phyloP scores from a whole-genome alignment of 495 filamentous ascomycete species.

The Friedmanniomyces endolithicus region DNA sequence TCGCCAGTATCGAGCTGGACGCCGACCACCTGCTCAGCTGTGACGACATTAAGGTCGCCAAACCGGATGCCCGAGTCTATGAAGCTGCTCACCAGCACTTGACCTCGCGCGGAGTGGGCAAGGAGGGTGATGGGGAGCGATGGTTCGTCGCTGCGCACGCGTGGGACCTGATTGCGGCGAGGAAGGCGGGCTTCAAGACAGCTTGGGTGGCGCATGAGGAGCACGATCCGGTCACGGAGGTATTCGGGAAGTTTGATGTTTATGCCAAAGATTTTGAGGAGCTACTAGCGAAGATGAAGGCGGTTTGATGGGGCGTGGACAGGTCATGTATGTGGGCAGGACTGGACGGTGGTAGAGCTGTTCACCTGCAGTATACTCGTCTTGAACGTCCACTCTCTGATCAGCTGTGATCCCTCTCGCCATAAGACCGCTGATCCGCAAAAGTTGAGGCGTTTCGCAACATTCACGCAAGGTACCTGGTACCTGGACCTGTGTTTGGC shows the following conservation, averaged over 20 bases:
- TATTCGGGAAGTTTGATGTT: constrained; percentile 13
- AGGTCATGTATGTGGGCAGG: too few species aligned
- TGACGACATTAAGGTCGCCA: constrained; percentile 16
- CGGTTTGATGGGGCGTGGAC: neutral
- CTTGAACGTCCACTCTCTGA: too few species aligned
- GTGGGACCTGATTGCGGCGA: constrained; percentile 18
- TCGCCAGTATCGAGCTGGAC: constrained; percentile 14
- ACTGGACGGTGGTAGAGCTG: too few species aligned
- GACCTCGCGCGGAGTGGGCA: neutral
- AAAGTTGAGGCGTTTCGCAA: too few species aligned
- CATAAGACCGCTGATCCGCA: too few species aligned
- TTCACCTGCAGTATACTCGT: too few species aligned
- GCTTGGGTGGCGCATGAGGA: constrained; percentile 15
- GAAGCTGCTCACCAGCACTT: constrained; percentile 12
- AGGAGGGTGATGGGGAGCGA: constrained; percentile 5
- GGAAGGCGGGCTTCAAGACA: constrained; percentile 20
- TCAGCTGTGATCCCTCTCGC: too few species aligned
- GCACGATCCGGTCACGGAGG: constrained; percentile 9
- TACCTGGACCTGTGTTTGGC: too few species aligned
- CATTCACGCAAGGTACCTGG: too few species aligned
- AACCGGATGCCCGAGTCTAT: constrained; percentile 15
- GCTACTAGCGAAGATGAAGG: constrained; percentile 12
- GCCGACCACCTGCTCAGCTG: constrained; percentile 13
- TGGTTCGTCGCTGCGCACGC: constrained; percentile 20
- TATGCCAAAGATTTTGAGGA: constrained; percentile 7